Evolutionary conservation across 768 basidiomycete species (phyloP).

Genomic region (Pulveroboletus sp.): DNA sequence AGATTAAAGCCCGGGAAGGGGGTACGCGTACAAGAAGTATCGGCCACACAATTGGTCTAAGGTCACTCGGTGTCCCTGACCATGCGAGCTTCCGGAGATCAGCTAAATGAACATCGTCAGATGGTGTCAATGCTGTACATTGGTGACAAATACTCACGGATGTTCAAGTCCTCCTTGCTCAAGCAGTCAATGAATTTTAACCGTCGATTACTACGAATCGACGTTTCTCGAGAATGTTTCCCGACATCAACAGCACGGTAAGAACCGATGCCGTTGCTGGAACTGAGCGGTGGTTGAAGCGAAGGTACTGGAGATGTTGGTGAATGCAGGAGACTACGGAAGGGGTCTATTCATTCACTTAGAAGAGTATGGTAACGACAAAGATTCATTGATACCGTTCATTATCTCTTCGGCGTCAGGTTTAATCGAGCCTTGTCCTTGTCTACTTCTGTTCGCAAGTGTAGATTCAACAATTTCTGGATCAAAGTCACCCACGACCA

Average conservation of each 20-base stretch:
- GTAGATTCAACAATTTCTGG: constrained; percentile 40
- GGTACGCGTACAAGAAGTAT: constrained; percentile 69
- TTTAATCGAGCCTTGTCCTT: constrained; percentile 49
- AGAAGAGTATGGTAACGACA: constrained; percentile 22
- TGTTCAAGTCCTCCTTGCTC: constrained; percentile 71
- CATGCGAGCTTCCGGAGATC: constrained; percentile 90
- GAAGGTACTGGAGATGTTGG: background rate
- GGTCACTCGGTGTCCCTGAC: constrained; percentile 85
- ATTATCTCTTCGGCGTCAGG: constrained; percentile 72
- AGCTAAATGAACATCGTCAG: constrained; percentile 35
- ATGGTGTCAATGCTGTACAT: background rate
- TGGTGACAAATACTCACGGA: constrained; percentile 47
- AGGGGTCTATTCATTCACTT: constrained; percentile 48
- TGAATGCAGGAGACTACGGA: constrained; percentile 47
- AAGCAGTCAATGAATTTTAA: constrained; percentile 82
- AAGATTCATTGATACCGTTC: constrained; percentile 48
- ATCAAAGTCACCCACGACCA: constrained; percentile 75
- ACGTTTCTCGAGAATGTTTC: constrained; percentile 66
- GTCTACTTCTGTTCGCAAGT: constrained; percentile 38
- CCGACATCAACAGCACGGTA: constrained; percentile 37
- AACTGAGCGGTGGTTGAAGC: constrained; percentile 3
- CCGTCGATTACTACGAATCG: constrained; percentile 71
- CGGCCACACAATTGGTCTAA: constrained; percentile 93
- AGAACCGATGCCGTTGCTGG: constrained; percentile 5
- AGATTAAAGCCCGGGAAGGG: background rate